A percentile compares a stretch with the other conserved stretches of the same genome.
Evolutionary conservation across 306 rosid genomes (phyloP).

Genomic region (Lithocarpus polystachyus): DNA sequence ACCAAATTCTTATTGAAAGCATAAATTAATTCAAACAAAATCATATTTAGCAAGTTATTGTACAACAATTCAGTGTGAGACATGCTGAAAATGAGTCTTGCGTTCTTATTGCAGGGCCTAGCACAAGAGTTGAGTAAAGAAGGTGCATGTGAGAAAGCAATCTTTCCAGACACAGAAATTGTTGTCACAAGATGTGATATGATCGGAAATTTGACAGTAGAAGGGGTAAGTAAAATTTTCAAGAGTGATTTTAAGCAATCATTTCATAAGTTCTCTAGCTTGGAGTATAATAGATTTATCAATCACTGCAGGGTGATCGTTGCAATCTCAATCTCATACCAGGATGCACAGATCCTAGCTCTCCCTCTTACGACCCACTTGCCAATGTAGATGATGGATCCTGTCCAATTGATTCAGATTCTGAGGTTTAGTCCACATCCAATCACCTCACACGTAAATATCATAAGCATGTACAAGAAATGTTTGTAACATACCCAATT

Average conservation of each 20-base stretch:
- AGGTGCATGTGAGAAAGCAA: constrained; percentile 86
- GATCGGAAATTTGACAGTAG: constrained; percentile 62
- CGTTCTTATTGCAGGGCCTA: constrained; percentile 53
- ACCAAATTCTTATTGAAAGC: background rate
- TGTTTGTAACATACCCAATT: no score
- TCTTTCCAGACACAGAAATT: constrained; percentile 69
- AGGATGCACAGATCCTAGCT: constrained; percentile 89
- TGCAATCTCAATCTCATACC: constrained; percentile 60
- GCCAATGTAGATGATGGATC: constrained; percentile 95
- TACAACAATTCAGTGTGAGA: background rate
- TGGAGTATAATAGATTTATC: constrained; percentile 9
- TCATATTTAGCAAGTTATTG: background rate
- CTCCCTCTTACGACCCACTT: constrained; percentile 54
- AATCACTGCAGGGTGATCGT: constrained; percentile 72
- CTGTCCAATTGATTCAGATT: constrained; percentile 51
- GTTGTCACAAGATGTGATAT: constrained; percentile 60
- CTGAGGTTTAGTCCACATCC: constrained; percentile 34
- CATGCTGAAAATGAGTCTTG: background rate
- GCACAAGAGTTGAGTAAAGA: constrained; percentile 73
- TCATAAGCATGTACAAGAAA: background rate
- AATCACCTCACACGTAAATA: background rate
- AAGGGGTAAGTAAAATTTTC: constrained; percentile 66
- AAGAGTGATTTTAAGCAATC: background rate
- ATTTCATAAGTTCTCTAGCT: background rate
- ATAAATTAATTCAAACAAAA: background rate